Base-by-base conservation (phyloP, 352 stramenopile species). In the Pythium chondricola region DNA sequence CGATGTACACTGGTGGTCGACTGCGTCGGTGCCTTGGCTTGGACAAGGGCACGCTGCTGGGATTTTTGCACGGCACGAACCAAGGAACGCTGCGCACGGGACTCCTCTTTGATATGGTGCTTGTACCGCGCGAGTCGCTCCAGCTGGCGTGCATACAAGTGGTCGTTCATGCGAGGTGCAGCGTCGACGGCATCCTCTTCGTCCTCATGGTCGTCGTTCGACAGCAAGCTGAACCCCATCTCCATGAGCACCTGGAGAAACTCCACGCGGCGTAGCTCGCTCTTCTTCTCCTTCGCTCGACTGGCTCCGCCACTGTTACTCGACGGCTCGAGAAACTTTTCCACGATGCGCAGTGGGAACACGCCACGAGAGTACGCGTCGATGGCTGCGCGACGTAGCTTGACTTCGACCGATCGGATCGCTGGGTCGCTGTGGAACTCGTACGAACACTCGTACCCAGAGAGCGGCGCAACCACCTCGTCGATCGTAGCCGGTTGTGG, bases 221-320 rank as follows among this genome's bases (percentile, higher is more conserved):
- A 79, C 1, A 96, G 52, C 2, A 97, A 48, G 22, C 69, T 88
- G 39, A 97, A 85, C 2, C 90, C 90, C 17, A 97, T 61, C 50
- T 97, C 85, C 87, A 97, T 96, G 25, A 97, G 65, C n/a, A 96
- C 64, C 56, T 97, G 83, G 18, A 97, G 63, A 63, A 97, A 96
- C 50, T 97, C 87, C 16, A 92, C 81, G 8, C 89, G 78, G 1
- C 88, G 52, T 16, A 97, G 43, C 37, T 85, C 67, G 16, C 63
- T 52, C 30, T 73, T 54, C 29, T 48, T 40, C 17, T 17, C 36
- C 16, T 16, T 39, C 7, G 37, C n/a, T 3, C 27, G 21, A 17
- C 44, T 64, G 7, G 46, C 17, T 14, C 65, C 60, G 11, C 67
- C 40, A 1, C 54, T 49, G 41, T 58, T 64, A 14, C 22, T 26